These are phyloP conservation scores for Diplotaxis tenuifolia DNA, from an alignment of 345 rosid species.

Conservation along the genomic window DNA sequence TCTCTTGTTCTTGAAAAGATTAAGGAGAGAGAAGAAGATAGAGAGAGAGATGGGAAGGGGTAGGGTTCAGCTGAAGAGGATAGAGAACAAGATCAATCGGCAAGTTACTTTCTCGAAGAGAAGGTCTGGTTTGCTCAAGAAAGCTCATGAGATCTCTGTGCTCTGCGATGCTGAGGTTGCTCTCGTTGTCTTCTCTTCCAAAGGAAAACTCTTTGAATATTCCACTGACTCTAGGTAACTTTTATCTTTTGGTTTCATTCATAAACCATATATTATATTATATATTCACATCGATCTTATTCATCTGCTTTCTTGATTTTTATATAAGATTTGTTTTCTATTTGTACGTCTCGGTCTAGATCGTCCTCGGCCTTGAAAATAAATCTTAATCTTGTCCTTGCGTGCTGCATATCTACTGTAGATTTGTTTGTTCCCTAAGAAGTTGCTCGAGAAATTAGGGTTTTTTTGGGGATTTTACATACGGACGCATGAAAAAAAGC, in stretches of 20 bases:
- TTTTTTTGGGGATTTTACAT: conserved; percentile 28
- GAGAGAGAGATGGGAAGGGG: conserved; percentile 93
- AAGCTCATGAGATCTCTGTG: conserved; percentile 88
- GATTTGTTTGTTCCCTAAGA: conserved; percentile 35
- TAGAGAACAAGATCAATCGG: conserved; percentile 89
- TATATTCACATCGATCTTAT: conserved; percentile 25
- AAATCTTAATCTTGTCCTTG: conserved; percentile 9
- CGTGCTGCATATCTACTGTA: conserved; percentile 14
- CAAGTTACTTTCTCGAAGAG: conserved; percentile 92
- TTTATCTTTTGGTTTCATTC: background rate
- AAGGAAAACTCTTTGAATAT: conserved; percentile 80
- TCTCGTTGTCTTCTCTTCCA: conserved; percentile 75
- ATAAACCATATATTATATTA: background rate
- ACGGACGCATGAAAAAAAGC: conserved; percentile 34
- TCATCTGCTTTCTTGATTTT: conserved; percentile 14
- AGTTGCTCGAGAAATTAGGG: conserved; percentile 40
- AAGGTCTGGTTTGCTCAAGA: conserved; percentile 72
- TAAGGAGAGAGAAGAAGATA: conserved; percentile 45
- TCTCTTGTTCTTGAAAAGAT: conserved; percentile 27
- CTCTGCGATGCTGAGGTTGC: conserved; percentile 83
- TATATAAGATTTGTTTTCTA: background rate
- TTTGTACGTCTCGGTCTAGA: conserved; percentile 10
- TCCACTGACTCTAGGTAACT: conserved; percentile 66
- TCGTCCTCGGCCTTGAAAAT: conserved; percentile 3
- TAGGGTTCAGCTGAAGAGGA: conserved; percentile 84